Evolutionary conservation across 2,329 filamentous ascomycete species (phyloP).

Genomic region (Phaeosphaeriaceae sp.): DNA sequence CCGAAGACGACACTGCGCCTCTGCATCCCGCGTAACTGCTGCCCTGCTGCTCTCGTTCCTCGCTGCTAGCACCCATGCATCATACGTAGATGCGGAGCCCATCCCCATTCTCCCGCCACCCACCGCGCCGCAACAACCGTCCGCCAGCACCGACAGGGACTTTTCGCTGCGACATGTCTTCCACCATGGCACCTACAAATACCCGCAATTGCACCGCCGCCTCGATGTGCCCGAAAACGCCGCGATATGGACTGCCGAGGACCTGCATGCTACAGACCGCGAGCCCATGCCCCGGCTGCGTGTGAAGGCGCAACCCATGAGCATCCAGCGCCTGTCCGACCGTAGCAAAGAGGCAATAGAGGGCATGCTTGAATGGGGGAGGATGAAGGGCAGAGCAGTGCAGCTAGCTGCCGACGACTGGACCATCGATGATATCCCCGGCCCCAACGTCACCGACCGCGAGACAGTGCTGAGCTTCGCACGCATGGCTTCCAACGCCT

Average conservation of each 20-base stretch:
- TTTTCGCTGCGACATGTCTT: conserved; percentile 80
- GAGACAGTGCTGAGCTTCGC: conserved; percentile 84
- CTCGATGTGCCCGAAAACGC: conserved; percentile 72
- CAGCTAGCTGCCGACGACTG: conserved; percentile 77
- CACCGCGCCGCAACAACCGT: conserved; percentile 22
- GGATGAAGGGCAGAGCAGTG: conserved; percentile 71
- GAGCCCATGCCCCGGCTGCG: conserved; percentile 55
- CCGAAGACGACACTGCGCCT: conserved; percentile 50
- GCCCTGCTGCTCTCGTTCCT: conserved; percentile 71
- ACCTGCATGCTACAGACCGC: conserved; percentile 55
- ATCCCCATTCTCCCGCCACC: conserved; percentile 35
- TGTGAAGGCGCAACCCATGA: conserved; percentile 67
- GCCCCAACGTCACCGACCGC: conserved; percentile 85
- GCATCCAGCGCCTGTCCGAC: conserved; percentile 83
- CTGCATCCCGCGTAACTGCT: conserved; percentile 69
- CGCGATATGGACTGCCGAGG: conserved; percentile 67
- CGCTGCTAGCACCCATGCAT: conserved; percentile 57
- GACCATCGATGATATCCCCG: conserved; percentile 78
- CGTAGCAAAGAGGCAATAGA: conserved; percentile 79
- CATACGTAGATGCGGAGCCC: conserved; percentile 23
- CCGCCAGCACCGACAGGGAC: conserved; percentile 28
- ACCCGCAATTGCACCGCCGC: conserved; percentile 78
- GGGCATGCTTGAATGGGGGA: conserved; percentile 75
- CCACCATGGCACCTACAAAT: conserved; percentile 82
- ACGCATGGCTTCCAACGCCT: conserved; percentile 88